Conservation (phyloP, 768 basidiomycete genomes). For the Tulasnella calospora region DNA sequence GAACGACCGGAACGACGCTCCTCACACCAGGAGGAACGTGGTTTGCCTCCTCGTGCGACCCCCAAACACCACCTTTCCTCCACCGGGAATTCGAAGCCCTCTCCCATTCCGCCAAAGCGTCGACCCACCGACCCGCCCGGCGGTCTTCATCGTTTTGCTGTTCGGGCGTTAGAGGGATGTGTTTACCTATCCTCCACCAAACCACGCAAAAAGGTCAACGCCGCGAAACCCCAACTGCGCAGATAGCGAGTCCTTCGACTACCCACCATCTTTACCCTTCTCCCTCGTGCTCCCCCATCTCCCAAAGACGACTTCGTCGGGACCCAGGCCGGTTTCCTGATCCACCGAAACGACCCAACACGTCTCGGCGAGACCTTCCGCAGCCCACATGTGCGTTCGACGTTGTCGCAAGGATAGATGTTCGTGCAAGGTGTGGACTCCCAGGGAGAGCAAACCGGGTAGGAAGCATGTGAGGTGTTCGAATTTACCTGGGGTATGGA, state of each 20-base stretch:
- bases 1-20: slow-evolving; percentile 2
- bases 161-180: neutral
- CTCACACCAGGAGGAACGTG: slow-evolving; percentile 18
- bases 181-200: neutral
- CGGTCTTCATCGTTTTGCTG: slow-evolving; percentile 48
- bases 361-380: slow-evolving; percentile 67
- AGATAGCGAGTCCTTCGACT: neutral
- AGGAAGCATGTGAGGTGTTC: slow-evolving; percentile 77
- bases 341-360: slow-evolving; percentile 71
- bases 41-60: slow-evolving; percentile 14
- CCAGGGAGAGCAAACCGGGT: slow-evolving; percentile 68
- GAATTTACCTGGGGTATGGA: slow-evolving; percentile 36
- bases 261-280: neutral
- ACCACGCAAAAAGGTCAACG: neutral
- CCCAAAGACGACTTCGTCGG: slow-evolving; percentile 52
- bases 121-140: slow-evolving; percentile 36
- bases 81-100: neutral
- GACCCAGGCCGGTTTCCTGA: slow-evolving; percentile 60
- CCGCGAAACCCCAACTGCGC: neutral
- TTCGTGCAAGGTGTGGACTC: slow-evolving; percentile 46
- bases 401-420: slow-evolving; percentile 36
- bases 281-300: slow-evolving; percentile 17
- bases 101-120: slow-evolving; percentile 46
- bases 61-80: slow-evolving; percentile 25
- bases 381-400: slow-evolving; percentile 66